Percentiles rank a stretch among this genome's conserved stretches.
Conservation (phyloP, 257 asterid genomes). For the Phtheirospermum japonicum region DNA sequence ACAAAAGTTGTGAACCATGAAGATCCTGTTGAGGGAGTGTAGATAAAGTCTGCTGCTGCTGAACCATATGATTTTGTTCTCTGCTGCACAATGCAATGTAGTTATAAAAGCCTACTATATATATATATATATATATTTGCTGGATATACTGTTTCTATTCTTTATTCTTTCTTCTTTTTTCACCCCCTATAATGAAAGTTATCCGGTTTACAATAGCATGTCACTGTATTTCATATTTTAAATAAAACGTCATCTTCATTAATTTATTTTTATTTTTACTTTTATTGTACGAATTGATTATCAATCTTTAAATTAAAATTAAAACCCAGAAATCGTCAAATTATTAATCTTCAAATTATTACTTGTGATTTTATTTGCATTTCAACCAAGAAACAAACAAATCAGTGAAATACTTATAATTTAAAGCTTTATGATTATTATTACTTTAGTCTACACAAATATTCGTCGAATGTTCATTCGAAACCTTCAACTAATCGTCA, state of each 20-base stretch:
- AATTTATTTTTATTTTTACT: too few relatives aligned
- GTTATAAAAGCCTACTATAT: neutral
- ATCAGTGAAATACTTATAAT: too few relatives aligned
- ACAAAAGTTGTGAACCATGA: conserved; percentile 65
- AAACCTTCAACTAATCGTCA: conserved; percentile 28
- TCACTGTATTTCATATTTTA: neutral
- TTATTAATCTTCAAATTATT: too few relatives aligned
- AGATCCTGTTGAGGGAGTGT: conserved; percentile 43
- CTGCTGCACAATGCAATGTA: conserved; percentile 1
- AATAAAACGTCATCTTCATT: too few relatives aligned
- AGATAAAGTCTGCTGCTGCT: conserved; percentile 26
- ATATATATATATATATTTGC: neutral
- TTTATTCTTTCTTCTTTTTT: conserved; percentile 12
- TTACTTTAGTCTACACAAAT: too few relatives aligned
- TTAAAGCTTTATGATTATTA: too few relatives aligned
- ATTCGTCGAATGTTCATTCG: too few relatives aligned
- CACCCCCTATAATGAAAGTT: neutral
- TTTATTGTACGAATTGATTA: too few relatives aligned
- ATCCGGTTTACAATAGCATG: neutral
- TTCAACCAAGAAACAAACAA: too few relatives aligned
- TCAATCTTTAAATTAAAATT: too few relatives aligned
- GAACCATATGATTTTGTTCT: conserved; percentile 33
- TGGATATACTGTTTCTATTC: neutral
- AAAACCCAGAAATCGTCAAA: too few relatives aligned
- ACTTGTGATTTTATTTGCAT: too few relatives aligned